Percentiles rank a stretch among this genome's conserved stretches.
Evolutionary conservation across 2,329 filamentous ascomycete genomes (phyloP).

Genomic region (Claviceps maximensis): DNA sequence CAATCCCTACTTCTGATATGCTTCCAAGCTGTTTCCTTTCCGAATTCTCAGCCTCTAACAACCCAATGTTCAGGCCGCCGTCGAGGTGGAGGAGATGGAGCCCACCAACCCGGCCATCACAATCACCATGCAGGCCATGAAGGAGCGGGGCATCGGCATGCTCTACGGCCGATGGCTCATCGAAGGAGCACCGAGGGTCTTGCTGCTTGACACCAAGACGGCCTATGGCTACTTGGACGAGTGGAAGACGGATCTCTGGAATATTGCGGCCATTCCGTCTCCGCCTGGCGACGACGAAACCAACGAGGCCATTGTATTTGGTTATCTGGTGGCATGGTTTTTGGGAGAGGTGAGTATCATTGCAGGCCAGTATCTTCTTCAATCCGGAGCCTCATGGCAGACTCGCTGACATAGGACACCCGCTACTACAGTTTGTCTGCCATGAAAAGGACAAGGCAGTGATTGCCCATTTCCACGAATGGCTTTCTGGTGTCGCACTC

Average conservation of each 20-base stretch:
- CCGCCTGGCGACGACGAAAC: conserved; percentile 87
- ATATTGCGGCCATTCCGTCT: conserved; percentile 82
- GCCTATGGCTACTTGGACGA: conserved; percentile 86
- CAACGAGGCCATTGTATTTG: conserved; percentile 94
- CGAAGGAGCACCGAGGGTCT: conserved; percentile 83
- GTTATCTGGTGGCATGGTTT: conserved; percentile 96
- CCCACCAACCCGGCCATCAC: conserved; percentile 69
- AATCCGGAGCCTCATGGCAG: too few relatives aligned
- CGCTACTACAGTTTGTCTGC: conserved; percentile 59
- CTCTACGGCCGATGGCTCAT: conserved; percentile 96
- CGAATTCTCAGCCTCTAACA: conserved; percentile 2
- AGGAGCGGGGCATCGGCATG: conserved; percentile 75
- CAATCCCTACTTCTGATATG: not conserved
- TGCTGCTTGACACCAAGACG: conserved; percentile 90
- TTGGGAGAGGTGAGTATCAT: conserved; percentile 66
- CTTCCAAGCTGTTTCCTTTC: too few relatives aligned
- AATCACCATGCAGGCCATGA: conserved; percentile 83
- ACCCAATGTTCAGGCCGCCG: conserved; percentile 55
- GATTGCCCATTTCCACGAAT: conserved; percentile 98
- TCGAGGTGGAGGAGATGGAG: conserved; percentile 89
- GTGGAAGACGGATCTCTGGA: conserved; percentile 96
- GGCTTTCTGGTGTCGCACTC: conserved; percentile 87
- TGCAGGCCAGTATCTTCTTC: not conserved
- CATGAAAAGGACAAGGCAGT: conserved; percentile 87
- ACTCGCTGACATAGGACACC: not conserved